Conservation (phyloP, 129 eudicot genomes). For the Centella asiatica region DNA sequence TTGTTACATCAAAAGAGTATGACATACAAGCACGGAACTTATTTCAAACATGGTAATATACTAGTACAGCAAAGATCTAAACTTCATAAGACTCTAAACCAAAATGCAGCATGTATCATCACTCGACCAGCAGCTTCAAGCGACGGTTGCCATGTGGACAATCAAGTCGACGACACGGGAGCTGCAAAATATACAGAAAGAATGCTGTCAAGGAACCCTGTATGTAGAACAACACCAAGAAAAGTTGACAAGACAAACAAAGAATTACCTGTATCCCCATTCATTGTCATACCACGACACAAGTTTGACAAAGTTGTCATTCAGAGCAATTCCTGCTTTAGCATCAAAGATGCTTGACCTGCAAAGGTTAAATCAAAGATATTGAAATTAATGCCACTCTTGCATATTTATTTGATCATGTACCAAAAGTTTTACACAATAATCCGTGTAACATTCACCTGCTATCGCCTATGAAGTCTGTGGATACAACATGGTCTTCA, state of each 20-base stretch:
- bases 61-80: conserved; percentile 11
- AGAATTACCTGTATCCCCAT: conserved; percentile 75
- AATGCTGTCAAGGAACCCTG: neutral
- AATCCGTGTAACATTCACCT: too few species aligned
- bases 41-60: conserved; percentile 28
- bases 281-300: too few species aligned
- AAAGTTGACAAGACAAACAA: neutral
- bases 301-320: conserved; percentile 58
- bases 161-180: conserved; percentile 79
- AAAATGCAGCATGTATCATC: neutral
- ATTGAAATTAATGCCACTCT: too few species aligned
- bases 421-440: too few species aligned
- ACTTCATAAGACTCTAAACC: neutral
- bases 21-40: conserved; percentile 26
- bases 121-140: conserved; percentile 22
- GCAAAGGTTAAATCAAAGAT: conserved; percentile 15
- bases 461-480: conserved; percentile 65
- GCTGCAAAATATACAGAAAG: conserved; percentile 37
- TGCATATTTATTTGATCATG: too few species aligned
- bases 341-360: too few species aligned
- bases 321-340: conserved; percentile 93
- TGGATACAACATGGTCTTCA: conserved; percentile 65
- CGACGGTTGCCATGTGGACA: conserved; percentile 61
- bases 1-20: neutral
- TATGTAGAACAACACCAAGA: neutral